Conservation (phyloP, 805 yeast species). For the Saccharomyces paradoxus region DNA sequence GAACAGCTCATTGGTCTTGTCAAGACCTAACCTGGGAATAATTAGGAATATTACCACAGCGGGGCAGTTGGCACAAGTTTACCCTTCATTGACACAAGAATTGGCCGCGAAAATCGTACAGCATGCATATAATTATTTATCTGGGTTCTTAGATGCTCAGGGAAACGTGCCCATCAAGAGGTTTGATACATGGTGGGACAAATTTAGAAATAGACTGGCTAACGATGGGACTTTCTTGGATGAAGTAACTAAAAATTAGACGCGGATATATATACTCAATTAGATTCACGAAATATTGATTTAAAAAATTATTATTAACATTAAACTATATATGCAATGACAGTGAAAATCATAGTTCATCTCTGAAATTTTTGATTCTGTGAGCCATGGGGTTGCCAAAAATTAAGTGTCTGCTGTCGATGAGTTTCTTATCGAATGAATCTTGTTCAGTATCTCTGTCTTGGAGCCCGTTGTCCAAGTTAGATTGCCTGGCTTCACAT, state of each 20-base stretch:
- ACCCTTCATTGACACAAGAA: slow-evolving; percentile 42
- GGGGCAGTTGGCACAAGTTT: slow-evolving; percentile 27
- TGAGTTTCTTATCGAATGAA: slow-evolving; percentile 34
- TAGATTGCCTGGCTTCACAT: slow-evolving; percentile 26
- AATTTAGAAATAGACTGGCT: slow-evolving; percentile 64
- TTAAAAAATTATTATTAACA: neutral
- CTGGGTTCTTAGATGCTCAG: slow-evolving; percentile 72
- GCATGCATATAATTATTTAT: slow-evolving; percentile 83
- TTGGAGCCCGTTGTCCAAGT: slow-evolving; percentile 16
- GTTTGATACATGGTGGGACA: slow-evolving; percentile 93
- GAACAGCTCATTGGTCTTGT: slow-evolving; percentile 23
- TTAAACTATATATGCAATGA: neutral
- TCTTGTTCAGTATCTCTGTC: slow-evolving; percentile 30
- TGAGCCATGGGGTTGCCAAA: slow-evolving; percentile 74
- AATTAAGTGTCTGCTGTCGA: slow-evolving; percentile 49
- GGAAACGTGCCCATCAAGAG: slow-evolving; percentile 83
- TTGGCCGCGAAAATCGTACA: slow-evolving; percentile 83
- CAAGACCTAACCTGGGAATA: slow-evolving; percentile 19
- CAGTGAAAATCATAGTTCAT: slow-evolving; percentile 5
- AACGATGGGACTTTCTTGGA: slow-evolving; percentile 81
- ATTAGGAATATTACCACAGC: slow-evolving; percentile 18
- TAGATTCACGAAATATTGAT: neutral
- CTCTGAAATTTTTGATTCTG: slow-evolving; percentile 40
- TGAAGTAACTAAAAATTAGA: slow-evolving; percentile 27
- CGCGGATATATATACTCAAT: neutral